phyloP scores from a whole-genome alignment of 306 rosid species.

The Acacia melanoxylon region DNA sequence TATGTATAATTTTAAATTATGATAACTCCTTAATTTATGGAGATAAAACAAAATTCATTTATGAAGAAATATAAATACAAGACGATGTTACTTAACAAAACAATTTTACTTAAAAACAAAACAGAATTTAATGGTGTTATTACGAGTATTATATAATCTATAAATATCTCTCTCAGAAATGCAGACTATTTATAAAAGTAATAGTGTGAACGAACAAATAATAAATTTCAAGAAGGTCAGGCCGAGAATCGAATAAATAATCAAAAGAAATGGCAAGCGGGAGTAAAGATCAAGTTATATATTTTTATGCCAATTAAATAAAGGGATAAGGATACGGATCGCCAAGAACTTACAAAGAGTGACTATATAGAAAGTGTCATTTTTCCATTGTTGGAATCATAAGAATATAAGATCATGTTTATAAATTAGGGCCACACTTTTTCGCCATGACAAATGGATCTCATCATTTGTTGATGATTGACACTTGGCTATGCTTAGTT shows the following conservation, averaged over 20 bases:
- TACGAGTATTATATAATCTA: too few relatives aligned
- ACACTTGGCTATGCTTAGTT: slow-evolving; percentile 35
- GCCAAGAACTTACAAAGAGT: neutral
- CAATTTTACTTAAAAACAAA: too few relatives aligned
- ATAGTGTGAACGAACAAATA: neutral
- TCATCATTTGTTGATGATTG: slow-evolving; percentile 36
- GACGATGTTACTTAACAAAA: too few relatives aligned
- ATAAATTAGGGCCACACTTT: neutral
- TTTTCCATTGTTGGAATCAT: neutral
- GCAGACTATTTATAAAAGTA: too few relatives aligned
- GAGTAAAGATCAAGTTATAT: neutral
- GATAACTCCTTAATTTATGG: too few relatives aligned
- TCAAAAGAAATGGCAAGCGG: neutral
- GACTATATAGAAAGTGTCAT: neutral
- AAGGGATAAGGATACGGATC: too few relatives aligned
- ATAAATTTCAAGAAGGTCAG: neutral
- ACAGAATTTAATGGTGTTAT: too few relatives aligned
- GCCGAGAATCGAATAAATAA: neutral
- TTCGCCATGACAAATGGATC: neutral
- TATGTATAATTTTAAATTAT: too few relatives aligned
- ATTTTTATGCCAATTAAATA: neutral
- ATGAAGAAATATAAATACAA: too few relatives aligned
- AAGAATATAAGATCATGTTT: neutral
- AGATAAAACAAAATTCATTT: too few relatives aligned
- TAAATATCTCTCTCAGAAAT: too few relatives aligned